Conservation (phyloP, 1,139 yeast genomes). For the Pichia sp. region DNA sequence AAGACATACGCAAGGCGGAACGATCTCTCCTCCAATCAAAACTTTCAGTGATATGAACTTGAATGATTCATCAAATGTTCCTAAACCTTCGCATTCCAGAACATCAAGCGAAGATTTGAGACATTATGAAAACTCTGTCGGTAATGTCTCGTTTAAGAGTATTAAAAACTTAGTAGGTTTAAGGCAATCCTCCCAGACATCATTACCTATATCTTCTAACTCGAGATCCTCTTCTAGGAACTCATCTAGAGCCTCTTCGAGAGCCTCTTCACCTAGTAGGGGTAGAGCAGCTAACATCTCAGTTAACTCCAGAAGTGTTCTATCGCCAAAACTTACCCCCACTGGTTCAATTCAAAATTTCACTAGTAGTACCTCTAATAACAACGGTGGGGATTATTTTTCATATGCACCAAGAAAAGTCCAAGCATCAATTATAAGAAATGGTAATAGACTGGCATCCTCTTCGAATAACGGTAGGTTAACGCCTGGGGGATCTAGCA, state of each 20-base stretch:
- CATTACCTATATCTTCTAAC: not conserved
- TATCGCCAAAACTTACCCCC: slow-evolving; percentile 8
- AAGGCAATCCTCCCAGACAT: slow-evolving; percentile 1
- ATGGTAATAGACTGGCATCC: slow-evolving; percentile 11
- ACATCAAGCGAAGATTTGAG: slow-evolving; percentile 9
- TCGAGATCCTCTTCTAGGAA: slow-evolving; percentile 9
- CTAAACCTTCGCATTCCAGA: slow-evolving; percentile 5
- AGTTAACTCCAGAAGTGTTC: not conserved
- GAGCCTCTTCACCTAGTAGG: slow-evolving; percentile 12
- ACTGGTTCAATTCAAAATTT: not conserved
- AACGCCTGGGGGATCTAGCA: slow-evolving; percentile 8
- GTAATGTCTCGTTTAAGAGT: slow-evolving; percentile 10
- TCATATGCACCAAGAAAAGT: slow-evolving; percentile 13
- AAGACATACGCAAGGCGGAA: too few relatives aligned
- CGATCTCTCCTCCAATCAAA: not conserved
- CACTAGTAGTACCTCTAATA: not conserved
- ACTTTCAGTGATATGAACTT: not conserved
- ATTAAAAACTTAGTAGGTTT: slow-evolving; percentile 2
- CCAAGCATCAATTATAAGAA: slow-evolving; percentile 13
- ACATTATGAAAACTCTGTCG: slow-evolving; percentile 1
- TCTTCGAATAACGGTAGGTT: slow-evolving; percentile 5
- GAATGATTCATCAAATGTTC: not conserved
- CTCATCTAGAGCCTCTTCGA: slow-evolving; percentile 9
- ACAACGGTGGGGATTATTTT: slow-evolving; percentile 10
- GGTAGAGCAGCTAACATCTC: not conserved